phyloP scores from a whole-genome alignment of 2,329 filamentous ascomycete genomes.

The Whalleya microplaca region DNA sequence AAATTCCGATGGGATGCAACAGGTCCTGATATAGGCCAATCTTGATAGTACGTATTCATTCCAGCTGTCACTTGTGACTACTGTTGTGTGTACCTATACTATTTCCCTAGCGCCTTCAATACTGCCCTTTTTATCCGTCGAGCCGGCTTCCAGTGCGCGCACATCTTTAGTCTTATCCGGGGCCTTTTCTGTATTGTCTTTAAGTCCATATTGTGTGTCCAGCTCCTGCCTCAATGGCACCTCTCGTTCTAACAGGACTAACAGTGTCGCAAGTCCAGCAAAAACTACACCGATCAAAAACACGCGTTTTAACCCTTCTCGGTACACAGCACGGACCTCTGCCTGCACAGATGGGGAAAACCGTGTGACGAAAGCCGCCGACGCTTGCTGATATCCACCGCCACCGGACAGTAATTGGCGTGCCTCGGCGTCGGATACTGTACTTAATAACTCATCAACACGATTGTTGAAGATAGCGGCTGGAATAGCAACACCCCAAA shows the following conservation, averaged over 20 bases:
- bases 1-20: too few relatives aligned
- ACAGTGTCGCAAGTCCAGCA: conserved; percentile 35
- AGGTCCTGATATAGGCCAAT: too few relatives aligned
- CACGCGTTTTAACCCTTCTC: conserved; percentile 35
- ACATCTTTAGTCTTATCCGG: too few relatives aligned
- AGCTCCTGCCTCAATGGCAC: conserved; percentile 40
- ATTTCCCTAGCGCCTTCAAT: too few relatives aligned
- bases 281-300: conserved; percentile 40
- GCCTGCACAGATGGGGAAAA: not conserved
- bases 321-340: conserved; percentile 37
- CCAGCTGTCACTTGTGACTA: too few relatives aligned
- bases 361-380: not conserved
- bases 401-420: not conserved
- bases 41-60: too few relatives aligned
- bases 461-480: conserved; percentile 40
- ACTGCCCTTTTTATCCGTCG: too few relatives aligned
- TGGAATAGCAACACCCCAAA: conserved; percentile 46
- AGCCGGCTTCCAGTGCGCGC: too few relatives aligned
- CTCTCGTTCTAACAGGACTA: conserved; percentile 39
- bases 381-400: not conserved
- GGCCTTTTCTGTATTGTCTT: too few relatives aligned
- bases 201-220: conserved; percentile 41
- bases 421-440: not conserved
- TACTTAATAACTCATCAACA: not conserved
- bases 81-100: too few relatives aligned